Evolutionary conservation across 768 basidiomycete species (phyloP), one percentile per base, ranked within the genome.

Genomic region (Asterophora parasitica): DNA sequence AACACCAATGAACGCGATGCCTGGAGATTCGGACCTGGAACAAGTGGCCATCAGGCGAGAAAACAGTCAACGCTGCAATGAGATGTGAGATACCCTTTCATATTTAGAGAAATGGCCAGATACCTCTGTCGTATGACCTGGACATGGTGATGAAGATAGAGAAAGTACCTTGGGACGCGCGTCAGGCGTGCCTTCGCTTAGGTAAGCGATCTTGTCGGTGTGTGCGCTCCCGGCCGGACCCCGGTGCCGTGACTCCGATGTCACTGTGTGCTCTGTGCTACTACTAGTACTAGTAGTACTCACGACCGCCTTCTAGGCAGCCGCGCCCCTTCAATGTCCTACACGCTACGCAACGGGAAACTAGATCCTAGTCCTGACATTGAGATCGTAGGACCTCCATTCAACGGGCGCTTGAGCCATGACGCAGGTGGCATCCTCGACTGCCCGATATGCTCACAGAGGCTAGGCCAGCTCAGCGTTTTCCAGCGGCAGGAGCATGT

Each of bases 21-120:
- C 37, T 42, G 15, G 39, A 27, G 34, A 33, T 45, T 48, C 70
- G 52, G 55, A 91, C 93, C 79, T 97, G 93, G 78, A 97, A 96
- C 58, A 99, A 75, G 74, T 99, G 96, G 13, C 96, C 96, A 74
- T 98, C 96, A 50, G 95, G 95, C 35, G 93, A 96, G 77, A 96
- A 95, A 63, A 95, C 92, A 54, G 95, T 98, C 54, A 98, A 83
- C 39, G 94, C 94, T 96, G 46, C 20, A 27, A 10, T 12, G 31
- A 4, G 44, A 26, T 48, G 9, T 39, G 48, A 13, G 34, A 34
- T 6, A 26, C 16, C 8, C 26, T n/a, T 34, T 35, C n/a, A 33
- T 40, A 17, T 6, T 30, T 5, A 27, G 26, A 30, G 11, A 2
- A 46, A 36, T 38, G n/a, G 19, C 8, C 34, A 27, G 12, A 39